Evolutionary conservation across 2,329 filamentous ascomycete genomes (phyloP), one percentile per base, ranked within the genome.

Genomic region (Colletotrichum sp.): DNA sequence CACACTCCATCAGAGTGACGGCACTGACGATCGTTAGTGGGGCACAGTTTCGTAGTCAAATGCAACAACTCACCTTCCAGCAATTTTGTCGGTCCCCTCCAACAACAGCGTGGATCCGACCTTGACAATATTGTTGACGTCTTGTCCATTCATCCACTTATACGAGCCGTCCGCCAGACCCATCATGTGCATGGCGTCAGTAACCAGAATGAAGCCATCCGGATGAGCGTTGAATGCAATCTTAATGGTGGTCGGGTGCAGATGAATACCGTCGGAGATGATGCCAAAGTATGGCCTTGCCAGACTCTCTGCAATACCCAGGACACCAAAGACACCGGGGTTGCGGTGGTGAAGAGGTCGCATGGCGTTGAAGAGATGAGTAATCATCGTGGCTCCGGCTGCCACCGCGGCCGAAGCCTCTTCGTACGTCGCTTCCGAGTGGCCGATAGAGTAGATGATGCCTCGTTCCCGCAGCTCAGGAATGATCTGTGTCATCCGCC

Each of bases 351-450:
- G 95, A 67, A 98, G 91, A 16, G 95, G 95, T 1, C 93, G 91
- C 96, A 98, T 98, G 30, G 96, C 96, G 83, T 98, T 98, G 91
- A 98, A 98, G 2, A 98, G 89, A 82, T 98, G 96, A 0, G 96
- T 98, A 79, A 98, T 94, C 95, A 98, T 98, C 65, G 91, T 94
- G 3, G 95, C 95, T 68, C 96, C 96, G 8, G 92, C 89, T n/a
- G 87, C 88, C 5, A 97, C 90, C 24, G 95, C 94, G 6, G 87
- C 86, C 6, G 93, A 92, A 2, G 95, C 95, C 82, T 96, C 90
- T 84, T 98, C 95, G 82, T 96, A 98, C 0, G 94, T 95, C 16
- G 95, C 94, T 83, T 98, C 95, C 0, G 95, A 95, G 85, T 98
- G 96, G 9, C 96, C 96, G 78, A 98, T 94, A 3, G 95, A 94